Evolutionary conservation across 2,329 filamentous ascomycete species (phyloP), one percentile per base, ranked within the genome.

Genomic region (Penicillium sp.): DNA sequence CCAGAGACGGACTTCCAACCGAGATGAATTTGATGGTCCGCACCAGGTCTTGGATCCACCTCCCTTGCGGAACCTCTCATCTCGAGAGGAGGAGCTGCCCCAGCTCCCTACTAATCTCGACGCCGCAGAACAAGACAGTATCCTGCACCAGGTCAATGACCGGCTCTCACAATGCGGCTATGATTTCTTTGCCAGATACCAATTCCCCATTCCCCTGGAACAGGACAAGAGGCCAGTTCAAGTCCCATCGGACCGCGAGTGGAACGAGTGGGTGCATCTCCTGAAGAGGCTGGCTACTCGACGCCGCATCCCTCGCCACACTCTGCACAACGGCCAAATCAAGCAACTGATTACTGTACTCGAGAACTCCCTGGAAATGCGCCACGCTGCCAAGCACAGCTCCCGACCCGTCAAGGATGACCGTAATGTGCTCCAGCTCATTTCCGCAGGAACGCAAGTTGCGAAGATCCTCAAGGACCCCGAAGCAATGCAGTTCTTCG

Each of bases 231-330:
- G 87, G 57, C 84, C 85, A 46, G 78, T 90, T 43, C 82, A 86
- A 65, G 74, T 82, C 37, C 82, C 87, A 26, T 82, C 84, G 61
- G 87, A 90, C 69, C 79, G 87, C 52, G 88, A 93, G 68, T 94
- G 88, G 88, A 91, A 87, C 37, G 88, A 94, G 71, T 94, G 88
- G 88, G 88, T 91, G 46, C 89, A 90, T 67, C 78, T 94, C 48
- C 76, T 94, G 57, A 93, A 93, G 71, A 79, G 87, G 40, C 78
- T 94, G 48, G 88, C 88, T 26, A 94, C 88, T 27, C 93, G 91
- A 73, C 80, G 88, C 56, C 82, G 88, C 52, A 91, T 94, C 57
- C 88, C 88, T 5, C 86, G 88, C 38, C 78, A 87, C 46, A 86
- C 93, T 16, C 74, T 94, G 35, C 93, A 91, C 74, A 87, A 93